Base-by-base conservation (phyloP, 2,329 filamentous ascomycete species). In the Cladophialophora chaetospira region DNA sequence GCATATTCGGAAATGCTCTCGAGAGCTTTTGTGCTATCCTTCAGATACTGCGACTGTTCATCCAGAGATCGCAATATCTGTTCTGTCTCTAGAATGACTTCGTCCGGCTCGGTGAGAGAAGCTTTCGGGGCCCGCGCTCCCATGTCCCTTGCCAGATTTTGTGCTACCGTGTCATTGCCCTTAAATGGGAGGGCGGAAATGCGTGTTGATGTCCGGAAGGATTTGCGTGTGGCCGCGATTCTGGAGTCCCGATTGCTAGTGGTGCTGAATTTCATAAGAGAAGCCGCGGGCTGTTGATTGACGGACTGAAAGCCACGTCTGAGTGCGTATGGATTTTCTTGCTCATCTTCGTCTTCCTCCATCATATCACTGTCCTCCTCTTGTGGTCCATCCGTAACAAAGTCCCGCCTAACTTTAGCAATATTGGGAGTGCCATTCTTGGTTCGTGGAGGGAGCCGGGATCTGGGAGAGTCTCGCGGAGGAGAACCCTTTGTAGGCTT, bases 81-180 rank as follows among this genome's bases (percentile, higher is more conserved):
- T 69, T 97, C 92, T 9, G 89, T 95, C 46, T 83, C 79, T 29
- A 95, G 74, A 43, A 97, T 84, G 17, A 96, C 72, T 43, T 86
- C 79, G 58, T 87, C 84, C 1, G 86, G 77, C 72, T 97, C 93
- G 3, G 79, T 78, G 43, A 95, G 76, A 15, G 73, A 67, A 1
- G 88, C 83, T 29, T 82, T 76, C 31, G 81, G 81, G 40, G 72
- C 79, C 71, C 69, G 83, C 69, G 71, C 76, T 69, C 77, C 86
- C 8, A 92, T 72, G 59, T 87, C 86, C 69, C 87, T 88, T 26
- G 89, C 89, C 57, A 96, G 84, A 5, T 82, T 77, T 3, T 85
- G 81, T 67, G 91, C 88, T 42, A 84, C 82, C 49, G 86, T 85
- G 6, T 84, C 80, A 45, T 80, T 80, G 61, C 75, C 66, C 62